Evolutionary conservation across 345 rosid genomes (phyloP).

Genomic region (Salix exigua): DNA sequence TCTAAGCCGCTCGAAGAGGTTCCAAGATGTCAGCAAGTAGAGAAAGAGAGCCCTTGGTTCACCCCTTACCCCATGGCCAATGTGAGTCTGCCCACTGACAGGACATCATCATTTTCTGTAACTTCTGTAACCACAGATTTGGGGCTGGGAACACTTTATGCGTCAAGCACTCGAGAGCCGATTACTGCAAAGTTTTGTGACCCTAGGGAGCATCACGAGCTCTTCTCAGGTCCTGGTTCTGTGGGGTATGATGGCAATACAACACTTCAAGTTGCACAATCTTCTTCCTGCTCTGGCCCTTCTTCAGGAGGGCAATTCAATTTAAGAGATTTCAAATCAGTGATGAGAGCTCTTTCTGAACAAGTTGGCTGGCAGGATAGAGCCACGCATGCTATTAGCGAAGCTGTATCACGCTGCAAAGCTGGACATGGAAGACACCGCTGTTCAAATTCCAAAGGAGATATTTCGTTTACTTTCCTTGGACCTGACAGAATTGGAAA

Average conservation of each 20-base stretch:
- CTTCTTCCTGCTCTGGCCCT: conserved; percentile 22
- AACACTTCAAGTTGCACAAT: conserved; percentile 19
- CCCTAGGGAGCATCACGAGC: conserved; percentile 19
- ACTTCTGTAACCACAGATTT: conserved; percentile 54
- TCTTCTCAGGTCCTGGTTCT: conserved; percentile 23
- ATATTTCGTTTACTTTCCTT: conserved; percentile 61
- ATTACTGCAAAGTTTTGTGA: conserved; percentile 24
- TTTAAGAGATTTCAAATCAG: conserved; percentile 43
- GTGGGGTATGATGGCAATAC: conserved; percentile 28
- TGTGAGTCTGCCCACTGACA: conserved; percentile 14
- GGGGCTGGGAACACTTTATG: conserved; percentile 48
- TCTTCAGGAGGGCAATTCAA: conserved; percentile 23
- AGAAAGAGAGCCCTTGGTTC: background rate
- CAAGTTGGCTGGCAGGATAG: conserved; percentile 61
- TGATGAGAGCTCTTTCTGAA: conserved; percentile 41
- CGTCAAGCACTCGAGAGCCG: conserved; percentile 35
- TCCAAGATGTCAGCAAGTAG: conserved; percentile 18
- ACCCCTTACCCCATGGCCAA: conserved; percentile 14
- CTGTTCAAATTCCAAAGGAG: conserved; percentile 29
- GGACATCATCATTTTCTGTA: conserved; percentile 18
- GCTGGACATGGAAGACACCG: conserved; percentile 26
- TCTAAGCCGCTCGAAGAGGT: conserved; percentile 19
- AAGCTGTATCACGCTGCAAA: conserved; percentile 46
- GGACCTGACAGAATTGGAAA: conserved; percentile 72
- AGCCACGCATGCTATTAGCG: conserved; percentile 46